phyloP scores from a whole-genome alignment of 2,329 filamentous ascomycete genomes.

The Monosporascus sp. region DNA sequence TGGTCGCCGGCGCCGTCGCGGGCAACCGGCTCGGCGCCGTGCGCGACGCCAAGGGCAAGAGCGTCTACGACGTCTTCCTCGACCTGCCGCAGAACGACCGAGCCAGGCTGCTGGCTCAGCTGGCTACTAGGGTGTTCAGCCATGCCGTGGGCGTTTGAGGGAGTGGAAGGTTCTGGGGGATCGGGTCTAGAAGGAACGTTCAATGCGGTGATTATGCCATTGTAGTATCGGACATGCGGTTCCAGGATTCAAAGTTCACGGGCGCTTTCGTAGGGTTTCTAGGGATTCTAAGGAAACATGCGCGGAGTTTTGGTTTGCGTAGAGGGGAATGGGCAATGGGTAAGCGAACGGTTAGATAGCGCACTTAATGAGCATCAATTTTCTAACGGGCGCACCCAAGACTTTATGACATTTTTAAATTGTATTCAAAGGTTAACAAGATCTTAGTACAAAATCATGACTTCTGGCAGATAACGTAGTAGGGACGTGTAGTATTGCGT shows the following conservation, averaged over 20 bases:
- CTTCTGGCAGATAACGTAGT: too few relatives aligned
- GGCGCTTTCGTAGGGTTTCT: neutral
- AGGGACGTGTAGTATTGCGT: too few relatives aligned
- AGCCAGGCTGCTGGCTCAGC: conserved; percentile 71
- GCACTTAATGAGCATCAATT: too few relatives aligned
- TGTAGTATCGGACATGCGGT: neutral
- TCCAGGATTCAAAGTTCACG: neutral
- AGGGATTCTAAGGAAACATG: neutral
- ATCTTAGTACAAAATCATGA: neutral
- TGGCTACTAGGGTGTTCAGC: conserved; percentile 83
- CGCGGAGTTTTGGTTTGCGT: neutral
- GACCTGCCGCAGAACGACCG: conserved; percentile 81
- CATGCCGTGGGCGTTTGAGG: conserved; percentile 59
- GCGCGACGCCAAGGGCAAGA: conserved; percentile 87
- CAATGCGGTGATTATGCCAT: neutral
- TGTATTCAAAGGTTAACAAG: too few relatives aligned
- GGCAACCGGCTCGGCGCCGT: conserved; percentile 89
- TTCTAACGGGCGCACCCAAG: too few relatives aligned
- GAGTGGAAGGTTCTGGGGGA: neutral
- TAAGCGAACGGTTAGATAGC: neutral
- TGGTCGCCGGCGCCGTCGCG: conserved; percentile 84
- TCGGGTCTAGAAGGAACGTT: neutral
- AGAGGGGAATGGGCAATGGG: neutral
- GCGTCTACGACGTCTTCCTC: conserved; percentile 85
- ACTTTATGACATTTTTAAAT: too few relatives aligned